These are phyloP conservation scores for Fagopyrum tataricum DNA, from an alignment of 148 eudicot species.

Conservation along the genomic window DNA sequence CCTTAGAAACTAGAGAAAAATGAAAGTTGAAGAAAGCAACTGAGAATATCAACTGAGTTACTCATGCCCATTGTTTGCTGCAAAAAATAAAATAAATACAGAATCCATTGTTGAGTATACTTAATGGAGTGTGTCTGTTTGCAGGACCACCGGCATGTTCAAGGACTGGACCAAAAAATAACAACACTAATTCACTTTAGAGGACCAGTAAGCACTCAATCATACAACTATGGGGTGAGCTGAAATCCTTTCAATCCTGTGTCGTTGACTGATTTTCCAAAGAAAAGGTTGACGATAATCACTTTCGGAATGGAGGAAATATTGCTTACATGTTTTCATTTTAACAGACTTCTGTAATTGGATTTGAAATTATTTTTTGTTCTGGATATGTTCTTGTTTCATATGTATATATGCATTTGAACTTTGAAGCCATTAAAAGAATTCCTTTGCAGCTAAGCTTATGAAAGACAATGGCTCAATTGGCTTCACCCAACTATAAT, in stretches of 20 bases:
- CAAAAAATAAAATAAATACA: too few species aligned
- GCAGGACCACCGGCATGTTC: background rate
- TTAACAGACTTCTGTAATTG: background rate
- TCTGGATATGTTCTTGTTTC: background rate
- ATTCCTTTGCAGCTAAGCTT: background rate
- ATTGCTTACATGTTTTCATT: background rate
- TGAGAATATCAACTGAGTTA: background rate
- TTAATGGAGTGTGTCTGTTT: background rate
- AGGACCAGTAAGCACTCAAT: background rate
- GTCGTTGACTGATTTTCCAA: background rate
- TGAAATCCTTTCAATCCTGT: background rate
- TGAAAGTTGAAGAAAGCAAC: background rate
- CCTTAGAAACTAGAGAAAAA: background rate
- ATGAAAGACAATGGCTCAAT: background rate
- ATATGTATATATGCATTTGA: background rate
- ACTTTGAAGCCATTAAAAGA: background rate
- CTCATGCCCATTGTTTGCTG: background rate
- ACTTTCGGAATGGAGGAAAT: background rate
- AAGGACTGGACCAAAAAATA: background rate
- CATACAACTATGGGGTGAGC: background rate
- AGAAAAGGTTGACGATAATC: slow-evolving; percentile 4
- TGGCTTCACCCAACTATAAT: too few species aligned
- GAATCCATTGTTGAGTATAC: too few species aligned
- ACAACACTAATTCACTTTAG: background rate
- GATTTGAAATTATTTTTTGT: background rate